Base-by-base conservation (phyloP, 768 basidiomycete species). In the Podaxis carcinomalis region DNA sequence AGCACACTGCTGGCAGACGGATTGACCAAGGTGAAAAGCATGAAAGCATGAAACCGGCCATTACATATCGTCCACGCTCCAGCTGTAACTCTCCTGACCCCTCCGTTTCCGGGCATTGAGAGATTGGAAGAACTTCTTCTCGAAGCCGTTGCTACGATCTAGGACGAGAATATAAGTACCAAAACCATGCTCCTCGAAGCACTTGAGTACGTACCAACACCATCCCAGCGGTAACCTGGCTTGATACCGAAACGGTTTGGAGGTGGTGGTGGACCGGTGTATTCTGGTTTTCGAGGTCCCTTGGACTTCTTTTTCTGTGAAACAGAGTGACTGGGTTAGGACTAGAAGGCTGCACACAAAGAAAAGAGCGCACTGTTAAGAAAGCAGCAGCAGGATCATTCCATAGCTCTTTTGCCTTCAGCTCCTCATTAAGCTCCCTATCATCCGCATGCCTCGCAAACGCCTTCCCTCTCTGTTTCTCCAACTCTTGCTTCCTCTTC, bases 331-430 rank as follows among this genome's bases (percentile, higher is more conserved):
- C 39, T 52, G 50, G 39, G 14, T 37, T 0, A 63, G 42, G 57
- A 5, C 44, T 44, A 19, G 14, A 40, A 39, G 37, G 40, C 9
- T 56, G 14, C 5, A 21, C 14, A 52, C 5, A 7, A 55, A 46
- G n/a, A 44, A 11, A 25, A 39, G 39, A 32, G 68, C 87, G 66
- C 57, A 96, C 95, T 63, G 91, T 90, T 63, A 98, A 73, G 78
- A 98, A 99, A 21, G 87, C 88, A 6, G 94, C 92, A 4, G 95
- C 96, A n/a, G 97, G 97, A 73, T 98, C 97, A 69, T 98, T 96
- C 95, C 95, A 98, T 14, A 93, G 72, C 40, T 91, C 88, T 68
- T 87, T 85, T 21, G 88, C 81, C 74, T 84, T 92, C 73, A 90
- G 73, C 64, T 93, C 89, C 61, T 90, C 88, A 66, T 98, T 99